A percentile compares a stretch with the other conserved stretches of the same genome.
Conservation (phyloP, 805 yeast genomes). For the Lipomyces kockii region DNA sequence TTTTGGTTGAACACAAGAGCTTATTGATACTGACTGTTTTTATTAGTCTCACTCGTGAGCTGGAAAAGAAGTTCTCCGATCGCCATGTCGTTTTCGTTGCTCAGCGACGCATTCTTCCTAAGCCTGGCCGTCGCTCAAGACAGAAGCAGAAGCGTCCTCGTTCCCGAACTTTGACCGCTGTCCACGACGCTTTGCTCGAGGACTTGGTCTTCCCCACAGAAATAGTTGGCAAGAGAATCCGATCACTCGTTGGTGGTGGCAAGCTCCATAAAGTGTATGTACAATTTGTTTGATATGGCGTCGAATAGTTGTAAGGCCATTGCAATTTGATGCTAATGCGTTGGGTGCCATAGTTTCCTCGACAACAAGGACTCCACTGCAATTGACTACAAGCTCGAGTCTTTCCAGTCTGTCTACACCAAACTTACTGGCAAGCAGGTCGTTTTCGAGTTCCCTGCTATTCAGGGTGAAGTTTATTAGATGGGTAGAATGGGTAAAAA, state of each 20-base stretch:
- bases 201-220: conserved; percentile 99
- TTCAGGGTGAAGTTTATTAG: conserved; percentile 48
- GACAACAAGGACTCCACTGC: conserved; percentile 97
- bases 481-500: conserved; percentile 13
- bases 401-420: conserved; percentile 98
- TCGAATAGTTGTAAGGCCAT: neutral
- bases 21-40: neutral
- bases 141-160: conserved; percentile 98
- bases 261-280: conserved; percentile 85
- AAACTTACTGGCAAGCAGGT: conserved; percentile 99
- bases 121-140: conserved; percentile 95
- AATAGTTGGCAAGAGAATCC: conserved; percentile 98
- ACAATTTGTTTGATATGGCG: conserved; percentile 3
- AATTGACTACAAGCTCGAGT: conserved; percentile 98
- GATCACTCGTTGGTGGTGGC: conserved; percentile 98
- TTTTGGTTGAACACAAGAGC: neutral
- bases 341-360: conserved; percentile 54
- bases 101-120: conserved; percentile 99
- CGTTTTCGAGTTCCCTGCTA: conserved; percentile 86
- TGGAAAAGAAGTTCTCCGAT: conserved; percentile 99
- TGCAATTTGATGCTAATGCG: neutral
- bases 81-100: conserved; percentile 99
- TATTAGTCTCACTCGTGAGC: conserved; percentile 95
- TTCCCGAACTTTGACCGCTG: conserved; percentile 98
- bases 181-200: conserved; percentile 97